Percentiles rank a stretch among this genome's conserved stretches.
phyloP scores from a whole-genome alignment of 2,329 filamentous ascomycete genomes.

The Pseudocercospora pini-densiflorae region DNA sequence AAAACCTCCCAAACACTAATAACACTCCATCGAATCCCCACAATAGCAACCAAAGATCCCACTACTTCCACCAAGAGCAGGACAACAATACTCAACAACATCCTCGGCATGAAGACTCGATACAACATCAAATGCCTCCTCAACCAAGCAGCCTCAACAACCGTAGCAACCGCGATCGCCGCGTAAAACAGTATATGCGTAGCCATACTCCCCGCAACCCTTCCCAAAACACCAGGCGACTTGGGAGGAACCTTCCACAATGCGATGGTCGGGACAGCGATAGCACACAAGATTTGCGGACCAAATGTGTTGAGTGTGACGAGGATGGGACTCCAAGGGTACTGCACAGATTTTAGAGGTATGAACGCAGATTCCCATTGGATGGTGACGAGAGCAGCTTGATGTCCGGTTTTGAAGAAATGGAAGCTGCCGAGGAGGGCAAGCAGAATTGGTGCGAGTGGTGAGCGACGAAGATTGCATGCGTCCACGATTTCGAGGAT shows the following conservation, averaged over 20 bases:
- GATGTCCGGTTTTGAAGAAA: constrained; percentile 98
- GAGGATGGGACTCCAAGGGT: constrained; percentile 86
- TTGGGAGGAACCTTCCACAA: constrained; percentile 89
- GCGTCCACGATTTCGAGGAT: constrained; percentile 68
- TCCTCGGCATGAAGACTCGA: constrained; percentile 87
- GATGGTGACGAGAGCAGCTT: constrained; percentile 82
- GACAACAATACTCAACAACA: constrained; percentile 77
- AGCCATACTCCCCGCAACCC: constrained; percentile 70
- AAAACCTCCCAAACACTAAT: constrained; percentile 85
- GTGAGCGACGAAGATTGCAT: constrained; percentile 64
- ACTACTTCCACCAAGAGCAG: constrained; percentile 79
- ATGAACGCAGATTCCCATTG: constrained; percentile 98
- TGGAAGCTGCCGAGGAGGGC: constrained; percentile 90
- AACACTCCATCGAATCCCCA: constrained; percentile 76
- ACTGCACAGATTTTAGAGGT: constrained; percentile 77
- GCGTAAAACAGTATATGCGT: constrained; percentile 83
- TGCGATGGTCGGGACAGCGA: constrained; percentile 77
- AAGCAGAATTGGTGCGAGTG: constrained; percentile 83
- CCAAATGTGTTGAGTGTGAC: constrained; percentile 87
- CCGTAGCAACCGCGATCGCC: constrained; percentile 81
- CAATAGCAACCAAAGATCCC: constrained; percentile 70
- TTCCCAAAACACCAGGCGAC: constrained; percentile 65
- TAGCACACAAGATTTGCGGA: constrained; percentile 80
- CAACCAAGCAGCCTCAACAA: constrained; percentile 86
- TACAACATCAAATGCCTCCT: constrained; percentile 95